Evolutionary conservation across 176 grass and related monocot species (phyloP).

Genomic region (Cymbopogon citratus): DNA sequence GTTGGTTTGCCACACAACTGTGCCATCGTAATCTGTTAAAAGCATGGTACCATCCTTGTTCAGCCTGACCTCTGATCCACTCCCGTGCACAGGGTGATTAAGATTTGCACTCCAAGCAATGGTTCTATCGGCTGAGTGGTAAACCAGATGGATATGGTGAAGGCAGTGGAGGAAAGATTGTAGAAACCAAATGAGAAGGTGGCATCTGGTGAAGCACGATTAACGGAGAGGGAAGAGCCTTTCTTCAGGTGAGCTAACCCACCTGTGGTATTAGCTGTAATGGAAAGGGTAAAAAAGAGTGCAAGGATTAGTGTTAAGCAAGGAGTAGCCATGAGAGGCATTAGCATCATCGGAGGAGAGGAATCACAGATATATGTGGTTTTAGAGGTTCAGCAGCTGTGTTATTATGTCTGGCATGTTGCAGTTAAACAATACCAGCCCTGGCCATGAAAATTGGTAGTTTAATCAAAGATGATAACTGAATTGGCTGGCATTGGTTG

Average conservation of each 20-base stretch:
- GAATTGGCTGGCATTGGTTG: not conserved
- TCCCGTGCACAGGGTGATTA: not conserved
- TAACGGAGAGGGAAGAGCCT: slow-evolving; percentile 4
- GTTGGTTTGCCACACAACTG: slow-evolving; percentile 17
- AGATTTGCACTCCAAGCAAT: slow-evolving; percentile 35
- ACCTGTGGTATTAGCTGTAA: not conserved
- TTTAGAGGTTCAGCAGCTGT: not conserved
- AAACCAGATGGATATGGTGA: slow-evolving; percentile 46
- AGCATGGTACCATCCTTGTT: slow-evolving; percentile 19
- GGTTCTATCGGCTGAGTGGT: slow-evolving; percentile 10
- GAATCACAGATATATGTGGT: not conserved
- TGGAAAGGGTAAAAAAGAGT: not conserved
- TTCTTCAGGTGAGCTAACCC: not conserved
- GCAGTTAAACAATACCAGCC: not conserved
- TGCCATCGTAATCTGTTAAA: slow-evolving; percentile 12
- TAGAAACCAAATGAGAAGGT: slow-evolving; percentile 43
- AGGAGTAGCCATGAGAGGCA: not conserved
- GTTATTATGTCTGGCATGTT: not conserved
- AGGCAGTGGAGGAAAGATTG: slow-evolving; percentile 26
- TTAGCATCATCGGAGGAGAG: not conserved
- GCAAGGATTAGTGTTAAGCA: not conserved
- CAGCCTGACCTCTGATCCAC: slow-evolving; percentile 13
- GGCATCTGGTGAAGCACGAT: not conserved
- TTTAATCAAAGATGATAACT: not conserved
- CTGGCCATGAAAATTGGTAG: not conserved